Evolutionary conservation across 2,329 filamentous ascomycete species (phyloP).

Genomic region (Gnomoniopsis sp.): DNA sequence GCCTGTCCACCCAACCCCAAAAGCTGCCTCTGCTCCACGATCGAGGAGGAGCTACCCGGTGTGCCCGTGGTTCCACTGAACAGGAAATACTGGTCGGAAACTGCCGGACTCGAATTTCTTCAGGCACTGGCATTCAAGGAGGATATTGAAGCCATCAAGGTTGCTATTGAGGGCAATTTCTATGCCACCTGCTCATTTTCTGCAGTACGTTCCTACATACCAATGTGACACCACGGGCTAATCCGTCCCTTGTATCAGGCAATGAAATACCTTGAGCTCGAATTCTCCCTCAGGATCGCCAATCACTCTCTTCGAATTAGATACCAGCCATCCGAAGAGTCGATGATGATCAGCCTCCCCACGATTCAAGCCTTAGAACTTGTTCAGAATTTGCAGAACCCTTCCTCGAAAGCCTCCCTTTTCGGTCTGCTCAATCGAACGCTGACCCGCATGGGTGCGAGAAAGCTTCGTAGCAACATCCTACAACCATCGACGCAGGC

Average conservation of each 20-base stretch:
- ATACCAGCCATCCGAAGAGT: slow-evolving; percentile 84
- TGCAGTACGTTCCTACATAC: slow-evolving; percentile 51
- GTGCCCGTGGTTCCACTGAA: slow-evolving; percentile 64
- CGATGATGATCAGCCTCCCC: slow-evolving; percentile 92
- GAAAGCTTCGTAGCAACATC: slow-evolving; percentile 80
- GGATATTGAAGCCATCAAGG: slow-evolving; percentile 76
- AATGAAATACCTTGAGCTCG: slow-evolving; percentile 75
- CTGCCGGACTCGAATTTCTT: slow-evolving; percentile 72
- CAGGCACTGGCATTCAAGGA: slow-evolving; percentile 74
- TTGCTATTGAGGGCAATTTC: slow-evolving; percentile 77
- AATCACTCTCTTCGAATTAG: slow-evolving; percentile 80
- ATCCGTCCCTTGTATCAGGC: slow-evolving; percentile 48
- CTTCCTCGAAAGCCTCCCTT: slow-evolving; percentile 76
- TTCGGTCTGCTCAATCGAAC: slow-evolving; percentile 86
- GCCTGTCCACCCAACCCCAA: slow-evolving; percentile 61
- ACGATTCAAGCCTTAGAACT: slow-evolving; percentile 86
- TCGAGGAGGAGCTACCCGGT: slow-evolving; percentile 68
- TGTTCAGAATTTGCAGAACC: slow-evolving; percentile 77
- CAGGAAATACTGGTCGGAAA: slow-evolving; percentile 80
- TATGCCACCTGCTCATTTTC: slow-evolving; percentile 83
- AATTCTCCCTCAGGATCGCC: slow-evolving; percentile 65
- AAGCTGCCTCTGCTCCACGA: slow-evolving; percentile 70
- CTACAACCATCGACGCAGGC: slow-evolving; percentile 79
- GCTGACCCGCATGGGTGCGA: slow-evolving; percentile 80
- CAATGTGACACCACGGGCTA: not conserved